A percentile compares a stretch with the other conserved stretches of the same genome.
These are phyloP conservation scores for Rhizopogon rudus DNA, from an alignment of 768 basidiomycete genomes.

Conservation along the genomic window DNA sequence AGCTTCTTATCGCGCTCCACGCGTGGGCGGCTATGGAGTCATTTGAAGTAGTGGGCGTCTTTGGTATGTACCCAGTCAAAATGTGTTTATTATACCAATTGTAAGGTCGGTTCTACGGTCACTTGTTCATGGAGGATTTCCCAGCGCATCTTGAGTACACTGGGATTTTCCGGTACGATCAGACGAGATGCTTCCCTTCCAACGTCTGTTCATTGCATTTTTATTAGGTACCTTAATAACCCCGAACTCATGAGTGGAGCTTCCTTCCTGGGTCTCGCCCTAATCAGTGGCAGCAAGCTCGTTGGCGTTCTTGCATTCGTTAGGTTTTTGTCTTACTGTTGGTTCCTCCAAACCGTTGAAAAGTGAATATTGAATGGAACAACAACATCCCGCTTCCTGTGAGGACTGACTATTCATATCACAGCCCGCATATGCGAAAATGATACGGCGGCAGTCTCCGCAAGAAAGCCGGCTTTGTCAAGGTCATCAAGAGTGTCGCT, in stretches of 20 bases:
- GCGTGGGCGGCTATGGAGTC: constrained; percentile 89
- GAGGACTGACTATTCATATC: not conserved
- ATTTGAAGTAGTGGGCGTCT: constrained; percentile 89
- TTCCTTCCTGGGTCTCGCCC: constrained; percentile 88
- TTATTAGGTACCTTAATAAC: constrained; percentile 78
- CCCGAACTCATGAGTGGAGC: constrained; percentile 96
- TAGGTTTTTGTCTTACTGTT: constrained; percentile 87
- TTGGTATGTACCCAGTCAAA: constrained; percentile 48
- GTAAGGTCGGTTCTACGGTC: constrained; percentile 96
- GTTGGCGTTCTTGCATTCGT: constrained; percentile 81
- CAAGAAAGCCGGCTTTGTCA: constrained; percentile 95
- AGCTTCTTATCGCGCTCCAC: constrained; percentile 85
- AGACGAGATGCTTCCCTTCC: not conserved
- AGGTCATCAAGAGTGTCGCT: constrained; percentile 94
- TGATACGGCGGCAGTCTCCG: constrained; percentile 91
- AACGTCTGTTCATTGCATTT: not conserved
- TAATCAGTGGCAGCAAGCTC: constrained; percentile 92
- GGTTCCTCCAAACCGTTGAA: constrained; percentile 92
- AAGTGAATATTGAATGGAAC: constrained; percentile 50
- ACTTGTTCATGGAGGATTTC: constrained; percentile 95
- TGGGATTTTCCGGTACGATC: constrained; percentile 84
- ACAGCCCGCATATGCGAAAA: constrained; percentile 96
- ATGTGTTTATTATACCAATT: not conserved
- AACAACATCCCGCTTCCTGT: not conserved
- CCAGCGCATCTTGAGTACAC: constrained; percentile 90